Base-by-base conservation (phyloP, 2,329 filamentous ascomycete species). In the Penicillium olsonii region DNA sequence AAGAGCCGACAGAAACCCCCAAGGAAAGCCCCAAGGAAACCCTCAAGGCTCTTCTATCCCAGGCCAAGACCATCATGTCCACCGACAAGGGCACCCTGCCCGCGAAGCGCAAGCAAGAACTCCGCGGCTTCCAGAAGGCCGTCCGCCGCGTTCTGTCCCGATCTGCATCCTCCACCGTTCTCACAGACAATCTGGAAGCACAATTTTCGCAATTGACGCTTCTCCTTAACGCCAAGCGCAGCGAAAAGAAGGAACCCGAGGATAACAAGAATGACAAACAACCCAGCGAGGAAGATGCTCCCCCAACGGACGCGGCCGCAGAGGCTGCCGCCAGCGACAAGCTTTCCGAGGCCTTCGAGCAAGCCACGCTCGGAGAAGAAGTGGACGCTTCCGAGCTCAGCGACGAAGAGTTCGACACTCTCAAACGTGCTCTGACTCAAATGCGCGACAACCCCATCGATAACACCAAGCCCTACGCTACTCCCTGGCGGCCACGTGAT, bases 401-500 rank as follows among this genome's bases (percentile, higher is more conserved):
- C 3, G 71, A 75, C 15, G 68, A 76, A 1, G 73, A 77, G 42
- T 70, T 78, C 56, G 67, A 71, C 6, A 72, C 76, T 45, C 73
- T 77, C 42, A 71, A 72, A 37, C 68, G 71, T 18, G 86, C 89
- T 18, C 79, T 94, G 39, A 74, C 77, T 45, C 76, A 82, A 60
- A 81, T 88, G 64, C 76, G 79, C 48, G 83, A 90, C 67, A 95
- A 96, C 73, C 87, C 90, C 0, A 73, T 87, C 52, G 90, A 96
- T 71, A 70, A 74, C 20, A 75, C 71, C 49, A 95, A 95, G 74
- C 90, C 94, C 3, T 99, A 99, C 68, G 82, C 82, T 4, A 96
- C 92, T 2, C 94, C 94, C 11, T 99, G 94, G 94, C 76, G 81
- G 57, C 94, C 94, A 11, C 82, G 91, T 48, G 81, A 87, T 44